Base-by-base conservation (phyloP, 1,284 basidiomycete genomes). In the Peniophora sp. region DNA sequence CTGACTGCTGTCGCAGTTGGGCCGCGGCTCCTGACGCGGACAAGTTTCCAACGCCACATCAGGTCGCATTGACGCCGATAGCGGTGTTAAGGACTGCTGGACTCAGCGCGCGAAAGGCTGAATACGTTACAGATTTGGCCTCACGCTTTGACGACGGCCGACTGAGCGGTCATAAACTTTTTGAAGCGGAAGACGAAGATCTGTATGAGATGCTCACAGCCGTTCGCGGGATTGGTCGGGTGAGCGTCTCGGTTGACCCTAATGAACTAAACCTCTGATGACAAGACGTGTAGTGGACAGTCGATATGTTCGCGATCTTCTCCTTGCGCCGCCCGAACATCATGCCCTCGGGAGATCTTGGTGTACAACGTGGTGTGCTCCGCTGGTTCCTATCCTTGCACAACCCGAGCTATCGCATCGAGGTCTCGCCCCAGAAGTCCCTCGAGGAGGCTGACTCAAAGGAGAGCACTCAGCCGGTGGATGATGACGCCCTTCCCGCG, bases 301-400 rank as follows among this genome's bases (percentile, higher is more conserved):
- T 92, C 14, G 83, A 92, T 62, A 93, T 94, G 92, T 94, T 94
- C 62, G 79, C 89, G 11, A 89, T 95, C 53, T 94, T 94, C 67
- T 87, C 89, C 1, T 73, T 92, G 20, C 77, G 89, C 3, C 81
- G 91, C 6, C 87, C 87, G 0, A 82, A 95, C 64, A 85, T 94
- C 47, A 73, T 93, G 2, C 88, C 89, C 38, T 5, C 61, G 83
- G 89, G 89, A 19, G 91, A 93, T 59, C 73, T 93, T 14, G 90
- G 90, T 12, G 81, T 90, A 1, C 89, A 92, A 61, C 81, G 88
- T 45, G 89, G 90, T 16, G 59, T 93, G 3, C 65, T 88, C 45
- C 75, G 82, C 38, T 93, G 89, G 89, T 78, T 84, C 54, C 68
- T 90, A 34, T 73, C 85, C 2, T 73, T 81, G 19, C 83, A 90